These are phyloP conservation scores for Daedalea quercina DNA, from an alignment of 768 basidiomycete species.

Conservation along the genomic window DNA sequence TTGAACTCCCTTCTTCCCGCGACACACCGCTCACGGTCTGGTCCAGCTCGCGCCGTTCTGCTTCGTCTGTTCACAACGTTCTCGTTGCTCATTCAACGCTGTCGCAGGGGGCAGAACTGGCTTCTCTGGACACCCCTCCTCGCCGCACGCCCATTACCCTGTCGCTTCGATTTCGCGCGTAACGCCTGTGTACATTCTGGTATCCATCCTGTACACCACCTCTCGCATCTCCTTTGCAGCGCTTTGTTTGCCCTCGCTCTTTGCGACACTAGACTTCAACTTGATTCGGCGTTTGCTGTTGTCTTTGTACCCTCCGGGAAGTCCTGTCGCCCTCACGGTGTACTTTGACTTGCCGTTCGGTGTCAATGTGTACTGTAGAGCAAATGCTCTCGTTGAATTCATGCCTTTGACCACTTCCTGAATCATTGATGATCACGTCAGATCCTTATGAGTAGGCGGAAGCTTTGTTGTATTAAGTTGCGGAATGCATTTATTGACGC, in stretches of 20 bases:
- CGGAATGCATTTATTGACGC: no score
- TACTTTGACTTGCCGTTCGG: neutral
- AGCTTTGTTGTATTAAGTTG: no score
- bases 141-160: neutral
- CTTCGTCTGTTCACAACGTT: slow-evolving; percentile 4
- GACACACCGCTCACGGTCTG: neutral
- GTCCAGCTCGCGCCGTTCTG: neutral
- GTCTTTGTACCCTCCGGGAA: neutral
- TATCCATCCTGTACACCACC: neutral
- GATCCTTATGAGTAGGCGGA: no score
- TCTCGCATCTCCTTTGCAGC: neutral
- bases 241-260: neutral
- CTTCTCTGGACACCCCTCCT: slow-evolving; percentile 15
- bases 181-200: neutral
- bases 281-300: neutral
- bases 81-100: slow-evolving; percentile 4
- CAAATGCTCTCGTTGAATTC: no score
- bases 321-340: neutral
- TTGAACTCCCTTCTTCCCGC: neutral
- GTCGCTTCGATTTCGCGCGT: neutral
- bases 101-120: slow-evolving; percentile 19
- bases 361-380: neutral
- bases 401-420: no score
- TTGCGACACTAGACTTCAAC: neutral
- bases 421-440: no score